Conservation (phyloP, 2,329 filamentous ascomycete genomes). For the Fusarium sp. region DNA sequence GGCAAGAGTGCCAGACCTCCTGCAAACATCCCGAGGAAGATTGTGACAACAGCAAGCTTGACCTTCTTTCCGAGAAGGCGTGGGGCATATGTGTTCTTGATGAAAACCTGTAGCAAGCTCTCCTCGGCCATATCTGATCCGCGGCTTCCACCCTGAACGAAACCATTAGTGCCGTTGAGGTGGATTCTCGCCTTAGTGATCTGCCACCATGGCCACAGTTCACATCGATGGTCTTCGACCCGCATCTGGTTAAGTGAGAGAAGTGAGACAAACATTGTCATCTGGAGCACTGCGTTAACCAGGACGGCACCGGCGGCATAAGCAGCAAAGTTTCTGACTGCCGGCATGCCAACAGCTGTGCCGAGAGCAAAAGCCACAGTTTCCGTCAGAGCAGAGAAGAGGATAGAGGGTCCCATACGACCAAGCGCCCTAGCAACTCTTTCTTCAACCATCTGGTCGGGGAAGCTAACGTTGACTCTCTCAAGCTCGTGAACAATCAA, state of each 20-base stretch:
- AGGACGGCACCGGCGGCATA: slow-evolving; percentile 97
- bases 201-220: slow-evolving; percentile 91
- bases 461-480: slow-evolving; percentile 89
- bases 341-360: slow-evolving; percentile 96
- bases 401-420: slow-evolving; percentile 94
- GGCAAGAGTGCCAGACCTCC: slow-evolving; percentile 87
- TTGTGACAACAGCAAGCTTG: slow-evolving; percentile 78
- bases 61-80: slow-evolving; percentile 81
- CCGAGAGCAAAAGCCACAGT: slow-evolving; percentile 93
- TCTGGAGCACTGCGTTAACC: slow-evolving; percentile 95
- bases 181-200: slow-evolving; percentile 79
- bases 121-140: slow-evolving; percentile 84
- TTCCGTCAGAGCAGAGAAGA: slow-evolving; percentile 94
- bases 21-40: slow-evolving; percentile 90
- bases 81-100: slow-evolving; percentile 90
- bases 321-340: slow-evolving; percentile 95
- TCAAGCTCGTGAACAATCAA: slow-evolving; percentile 98
- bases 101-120: slow-evolving; percentile 84
- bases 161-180: slow-evolving; percentile 68
- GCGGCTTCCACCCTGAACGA: slow-evolving; percentile 63
- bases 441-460: slow-evolving; percentile 87
- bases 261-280: slow-evolving; percentile 96
- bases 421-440: slow-evolving; percentile 89
- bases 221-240: slow-evolving; percentile 87
- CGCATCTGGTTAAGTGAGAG: slow-evolving; percentile 90